A percentile compares a stretch with the other conserved stretches of the same genome.
Evolutionary conservation across 352 stramenopile species (phyloP).

Genomic region (Plasmopara viticola): DNA sequence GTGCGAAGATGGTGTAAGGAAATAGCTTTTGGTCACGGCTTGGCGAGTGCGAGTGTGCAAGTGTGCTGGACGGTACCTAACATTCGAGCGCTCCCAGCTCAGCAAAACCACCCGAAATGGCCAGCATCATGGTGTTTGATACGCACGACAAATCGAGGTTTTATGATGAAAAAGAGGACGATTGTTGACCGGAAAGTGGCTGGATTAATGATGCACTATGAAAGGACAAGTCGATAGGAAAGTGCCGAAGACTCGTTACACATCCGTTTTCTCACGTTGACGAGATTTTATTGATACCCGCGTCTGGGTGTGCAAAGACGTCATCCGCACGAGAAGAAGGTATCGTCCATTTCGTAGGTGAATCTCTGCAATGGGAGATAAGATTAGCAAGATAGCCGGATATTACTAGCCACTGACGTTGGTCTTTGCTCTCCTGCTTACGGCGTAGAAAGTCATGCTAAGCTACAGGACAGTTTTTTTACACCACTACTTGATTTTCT

Average conservation of each 20-base stretch:
- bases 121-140: slow-evolving; percentile 4
- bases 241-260: slow-evolving; percentile 19
- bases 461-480: too few relatives aligned
- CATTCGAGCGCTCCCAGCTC: slow-evolving; percentile 12
- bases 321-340: too few relatives aligned
- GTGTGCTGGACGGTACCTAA: slow-evolving; percentile 2
- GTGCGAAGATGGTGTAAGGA: slow-evolving; percentile 6
- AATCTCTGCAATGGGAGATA: too few relatives aligned
- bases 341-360: too few relatives aligned
- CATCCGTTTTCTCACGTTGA: slow-evolving; percentile 10
- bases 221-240: slow-evolving; percentile 1
- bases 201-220: slow-evolving; percentile 1
- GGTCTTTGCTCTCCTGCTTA: too few relatives aligned
- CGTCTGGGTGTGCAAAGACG: too few relatives aligned
- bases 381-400: too few relatives aligned
- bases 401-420: too few relatives aligned
- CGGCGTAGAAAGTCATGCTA: too few relatives aligned
- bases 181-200: not conserved
- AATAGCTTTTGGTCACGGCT: slow-evolving; percentile 1
- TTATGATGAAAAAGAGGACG: not conserved
- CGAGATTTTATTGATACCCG: too few relatives aligned
- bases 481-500: too few relatives aligned
- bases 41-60: slow-evolving; percentile 16
- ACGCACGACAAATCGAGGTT: not conserved
- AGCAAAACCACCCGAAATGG: slow-evolving; percentile 17